These are phyloP conservation scores for Chenopodium suecicum DNA, from an alignment of 148 eudicot genomes.

Conservation along the genomic window DNA sequence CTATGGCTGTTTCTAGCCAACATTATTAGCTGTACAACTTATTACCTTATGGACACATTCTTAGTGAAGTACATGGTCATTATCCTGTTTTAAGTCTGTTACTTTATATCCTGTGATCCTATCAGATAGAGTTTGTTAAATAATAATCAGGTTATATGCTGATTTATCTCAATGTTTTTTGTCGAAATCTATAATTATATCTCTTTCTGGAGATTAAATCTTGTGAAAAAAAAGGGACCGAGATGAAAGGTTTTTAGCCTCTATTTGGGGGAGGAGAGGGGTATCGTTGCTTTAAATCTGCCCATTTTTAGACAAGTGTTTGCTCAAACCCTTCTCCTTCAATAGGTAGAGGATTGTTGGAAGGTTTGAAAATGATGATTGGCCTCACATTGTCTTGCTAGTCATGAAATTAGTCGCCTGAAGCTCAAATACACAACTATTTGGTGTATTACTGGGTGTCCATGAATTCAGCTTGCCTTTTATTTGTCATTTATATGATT, in stretches of 20 bases:
- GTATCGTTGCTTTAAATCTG: neutral
- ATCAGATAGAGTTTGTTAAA: neutral
- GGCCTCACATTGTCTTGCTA: neutral
- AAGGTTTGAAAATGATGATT: neutral
- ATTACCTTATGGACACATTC: neutral
- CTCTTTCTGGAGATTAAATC: neutral
- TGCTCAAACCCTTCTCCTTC: neutral
- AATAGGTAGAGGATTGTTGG: neutral
- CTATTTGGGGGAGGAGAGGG: neutral
- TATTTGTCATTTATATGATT: neutral
- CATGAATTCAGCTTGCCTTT: neutral
- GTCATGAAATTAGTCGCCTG: neutral
- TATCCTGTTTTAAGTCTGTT: neutral
- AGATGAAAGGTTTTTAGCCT: neutral
- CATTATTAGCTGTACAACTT: neutral
- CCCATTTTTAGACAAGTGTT: neutral
- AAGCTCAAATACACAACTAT: neutral
- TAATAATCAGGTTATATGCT: neutral
- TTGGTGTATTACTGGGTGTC: neutral
- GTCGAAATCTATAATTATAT: neutral
- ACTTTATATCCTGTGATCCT: neutral
- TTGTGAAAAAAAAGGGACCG: neutral
- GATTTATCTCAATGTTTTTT: neutral
- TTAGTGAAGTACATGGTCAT: neutral
- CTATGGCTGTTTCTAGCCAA: neutral